Percentiles rank a stretch among this genome's conserved stretches.
phyloP scores from a whole-genome alignment of 192 early-diverging fungal genomes.

The Gamsiella multidivaricata region DNA sequence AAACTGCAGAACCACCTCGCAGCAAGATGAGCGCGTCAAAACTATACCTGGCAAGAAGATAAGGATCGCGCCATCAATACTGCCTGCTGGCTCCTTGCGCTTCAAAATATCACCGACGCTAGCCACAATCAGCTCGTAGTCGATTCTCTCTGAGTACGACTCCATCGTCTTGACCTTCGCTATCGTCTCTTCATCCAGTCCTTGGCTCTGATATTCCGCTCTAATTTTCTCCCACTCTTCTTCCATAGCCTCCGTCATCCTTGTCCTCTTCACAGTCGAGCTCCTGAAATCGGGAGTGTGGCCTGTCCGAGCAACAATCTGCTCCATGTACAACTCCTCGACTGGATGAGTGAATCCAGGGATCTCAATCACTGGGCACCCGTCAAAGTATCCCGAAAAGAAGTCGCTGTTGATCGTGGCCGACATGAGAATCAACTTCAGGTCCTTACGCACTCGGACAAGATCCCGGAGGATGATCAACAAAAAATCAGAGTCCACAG shows the following conservation, averaged over 20 bases:
- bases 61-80: conserved; percentile 64
- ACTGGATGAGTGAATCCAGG: conserved; percentile 85
- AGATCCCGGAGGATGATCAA: conserved; percentile 79
- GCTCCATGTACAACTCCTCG: conserved; percentile 64
- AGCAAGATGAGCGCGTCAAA: no score
- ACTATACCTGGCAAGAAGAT: conserved; percentile 79
- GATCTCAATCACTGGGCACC: conserved; percentile 70
- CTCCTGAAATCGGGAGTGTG: conserved; percentile 65
- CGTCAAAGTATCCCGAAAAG: conserved; percentile 84
- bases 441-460: conserved; percentile 63
- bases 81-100: conserved; percentile 55
- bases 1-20: no score
- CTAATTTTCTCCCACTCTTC: conserved; percentile 56
- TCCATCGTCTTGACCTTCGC: conserved; percentile 51
- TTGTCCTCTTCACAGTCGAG: conserved; percentile 23
- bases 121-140: conserved; percentile 68
- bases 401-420: conserved; percentile 86
- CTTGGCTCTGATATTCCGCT: conserved; percentile 46
- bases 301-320: conserved; percentile 66
- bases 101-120: conserved; percentile 71
- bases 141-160: conserved; percentile 65
- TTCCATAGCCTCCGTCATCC: conserved; percentile 51
- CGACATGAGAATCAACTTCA: conserved; percentile 91
- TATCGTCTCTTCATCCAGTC: conserved; percentile 54
- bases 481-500: conserved; percentile 82